Evolutionary conservation across 1,139 yeast species (phyloP), one percentile per base, ranked within the genome.

Genomic region (Suhomyces wounanorum): DNA sequence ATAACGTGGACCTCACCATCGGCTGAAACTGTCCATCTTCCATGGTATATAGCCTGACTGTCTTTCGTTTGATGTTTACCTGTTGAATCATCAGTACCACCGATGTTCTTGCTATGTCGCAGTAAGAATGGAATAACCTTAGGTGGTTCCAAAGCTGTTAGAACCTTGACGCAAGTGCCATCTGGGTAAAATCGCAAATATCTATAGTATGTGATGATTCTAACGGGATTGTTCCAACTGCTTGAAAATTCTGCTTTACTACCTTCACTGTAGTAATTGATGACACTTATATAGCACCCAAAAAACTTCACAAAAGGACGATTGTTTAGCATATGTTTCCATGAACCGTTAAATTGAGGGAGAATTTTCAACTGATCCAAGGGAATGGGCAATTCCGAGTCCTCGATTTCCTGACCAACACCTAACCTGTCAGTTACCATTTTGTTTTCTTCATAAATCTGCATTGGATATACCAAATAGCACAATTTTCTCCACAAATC

Each of bases 241-340:
- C 76, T 79, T 4, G 87, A 80, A 47, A 84, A 80, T 59, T 83
- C 89, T 8, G 78, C 79, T 48, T 82, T 77, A 1, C 87, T 83
- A 46, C 97, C 96, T 62, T 89, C 89, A 52, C 96, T 79, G 58
- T 88, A 80, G 66, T 90, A 92, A 55, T 89, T 87, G 48, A 94
- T 87, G 11, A 87, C 89, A 60, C 96, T 85, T 30, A 94, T 88
- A 63, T 92, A 94, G 37, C 91, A 79, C 1, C 99, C 99, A 47
- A 82, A 74, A 64, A 83, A 89, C 61, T 92, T 86, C 21, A 92
- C 61, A 59, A 86, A 86, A 0, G 98, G 97, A 31, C 79, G 57
- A 23, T 63, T 55, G 9, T 58, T 55, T 25, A 72, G 61, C 90
- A 86, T 85, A 17, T 64, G 55, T 48, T 72, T 73, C 84, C 87